phyloP scores from a whole-genome alignment of 352 stramenopile species.

The Phytophthora sp. region DNA sequence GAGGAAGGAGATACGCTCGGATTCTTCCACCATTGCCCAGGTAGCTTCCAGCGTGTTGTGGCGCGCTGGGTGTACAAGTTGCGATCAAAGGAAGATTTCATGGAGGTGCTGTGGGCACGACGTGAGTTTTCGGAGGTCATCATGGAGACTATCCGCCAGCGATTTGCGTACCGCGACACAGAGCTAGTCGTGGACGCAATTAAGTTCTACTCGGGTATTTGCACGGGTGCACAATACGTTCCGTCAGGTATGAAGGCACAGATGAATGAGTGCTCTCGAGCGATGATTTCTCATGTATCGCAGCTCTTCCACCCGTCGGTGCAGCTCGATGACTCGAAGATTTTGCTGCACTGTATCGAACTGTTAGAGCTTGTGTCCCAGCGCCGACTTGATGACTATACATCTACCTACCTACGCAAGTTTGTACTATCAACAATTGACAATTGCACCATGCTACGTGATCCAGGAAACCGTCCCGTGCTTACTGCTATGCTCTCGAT shows the following conservation, averaged over 20 bases:
- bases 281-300: constrained; percentile 90
- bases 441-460: constrained; percentile 76
- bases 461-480: constrained; percentile 62
- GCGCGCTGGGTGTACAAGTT: constrained; percentile 90
- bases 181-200: constrained; percentile 87
- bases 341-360: constrained; percentile 87
- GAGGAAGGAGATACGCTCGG: constrained; percentile 78
- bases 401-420: constrained; percentile 85
- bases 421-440: constrained; percentile 88
- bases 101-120: constrained; percentile 81
- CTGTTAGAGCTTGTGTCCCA: constrained; percentile 87
- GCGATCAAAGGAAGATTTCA: constrained; percentile 78
- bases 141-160: constrained; percentile 88
- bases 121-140: constrained; percentile 85
- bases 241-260: constrained; percentile 79
- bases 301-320: constrained; percentile 89
- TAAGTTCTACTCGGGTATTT: constrained; percentile 89
- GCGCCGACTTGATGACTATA: constrained; percentile 83
- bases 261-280: constrained; percentile 81
- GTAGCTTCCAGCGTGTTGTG: constrained; percentile 87
- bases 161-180: constrained; percentile 85
- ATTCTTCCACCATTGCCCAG: constrained; percentile 89
- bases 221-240: constrained; percentile 74
- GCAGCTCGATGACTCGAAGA: constrained; percentile 82
- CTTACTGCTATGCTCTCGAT: constrained; percentile 83